phyloP scores from a whole-genome alignment of 140 eudicot species.

The Senecio squalidus region DNA sequence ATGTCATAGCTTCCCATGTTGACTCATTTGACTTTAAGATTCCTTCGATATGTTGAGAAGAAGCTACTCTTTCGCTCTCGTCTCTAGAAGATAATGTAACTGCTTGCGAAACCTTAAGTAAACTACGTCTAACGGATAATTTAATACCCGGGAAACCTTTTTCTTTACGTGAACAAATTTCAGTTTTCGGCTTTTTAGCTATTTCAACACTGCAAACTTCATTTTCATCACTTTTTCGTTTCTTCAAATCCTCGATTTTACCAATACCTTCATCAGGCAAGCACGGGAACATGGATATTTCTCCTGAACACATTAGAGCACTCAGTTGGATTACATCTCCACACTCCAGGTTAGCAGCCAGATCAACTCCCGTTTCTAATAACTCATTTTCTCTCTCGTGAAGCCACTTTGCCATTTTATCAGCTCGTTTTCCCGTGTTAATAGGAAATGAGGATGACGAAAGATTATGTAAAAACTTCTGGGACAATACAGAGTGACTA shows the following conservation, averaged over 20 bases:
- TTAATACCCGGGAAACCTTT: conserved; percentile 96
- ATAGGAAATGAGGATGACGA: conserved; percentile 58
- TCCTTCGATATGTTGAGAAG: conserved; percentile 26
- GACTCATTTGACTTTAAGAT: conserved; percentile 37
- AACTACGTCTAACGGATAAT: conserved; percentile 39
- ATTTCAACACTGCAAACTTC: conserved; percentile 42
- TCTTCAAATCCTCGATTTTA: conserved; percentile 62
- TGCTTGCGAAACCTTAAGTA: conserved; percentile 36
- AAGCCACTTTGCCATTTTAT: conserved; percentile 65
- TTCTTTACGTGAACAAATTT: conserved; percentile 53
- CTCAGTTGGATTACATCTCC: conserved; percentile 72
- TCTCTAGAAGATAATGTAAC: conserved; percentile 35
- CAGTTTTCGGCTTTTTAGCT: conserved; percentile 51
- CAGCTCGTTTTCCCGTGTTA: conserved; percentile 74
- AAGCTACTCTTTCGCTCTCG: conserved; percentile 6
- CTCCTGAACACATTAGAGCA: conserved; percentile 60
- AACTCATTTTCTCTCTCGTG: conserved; percentile 53
- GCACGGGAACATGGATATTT: conserved; percentile 52
- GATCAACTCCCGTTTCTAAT: conserved; percentile 51
- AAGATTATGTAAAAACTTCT: conserved; percentile 47
- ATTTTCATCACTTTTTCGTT: conserved; percentile 47
- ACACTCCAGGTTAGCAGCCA: conserved; percentile 66
- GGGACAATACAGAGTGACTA: conserved; percentile 66
- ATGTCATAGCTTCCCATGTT: conserved; percentile 77
- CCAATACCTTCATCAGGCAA: conserved; percentile 91